A percentile compares a stretch with the other conserved stretches of the same genome.
Evolutionary conservation across 2,329 filamentous ascomycete genomes (phyloP).

Genomic region (Colletotrichum acutatum): DNA sequence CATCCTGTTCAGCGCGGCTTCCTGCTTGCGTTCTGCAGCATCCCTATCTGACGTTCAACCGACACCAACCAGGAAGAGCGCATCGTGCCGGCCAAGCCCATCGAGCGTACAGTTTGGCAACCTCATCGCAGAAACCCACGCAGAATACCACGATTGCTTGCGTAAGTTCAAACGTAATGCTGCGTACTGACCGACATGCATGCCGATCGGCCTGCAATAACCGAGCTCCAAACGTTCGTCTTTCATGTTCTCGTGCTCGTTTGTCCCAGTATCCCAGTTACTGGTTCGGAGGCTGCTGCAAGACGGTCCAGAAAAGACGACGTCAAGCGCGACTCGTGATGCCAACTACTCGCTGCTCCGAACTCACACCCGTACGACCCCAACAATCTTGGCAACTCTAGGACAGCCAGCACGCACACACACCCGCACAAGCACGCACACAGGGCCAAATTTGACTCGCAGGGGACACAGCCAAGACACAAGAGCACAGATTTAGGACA

Average conservation of each 20-base stretch:
- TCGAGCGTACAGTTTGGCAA: conserved; percentile 18
- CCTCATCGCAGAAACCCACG: conserved; percentile 11
- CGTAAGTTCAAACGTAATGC: conserved; percentile 31
- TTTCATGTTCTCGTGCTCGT: not conserved
- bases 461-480: conserved; percentile 20
- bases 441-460: conserved; percentile 16
- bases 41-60: conserved; percentile 27
- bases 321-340: conserved; percentile 24
- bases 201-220: conserved; percentile 28
- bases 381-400: conserved; percentile 19
- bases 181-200: conserved; percentile 2
- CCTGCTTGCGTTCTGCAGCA: conserved; percentile 13
- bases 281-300: not conserved
- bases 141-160: conserved; percentile 28
- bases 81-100: conserved; percentile 29
- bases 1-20: conserved; percentile 3
- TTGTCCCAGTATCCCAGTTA: conserved; percentile 8
- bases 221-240: conserved; percentile 19
- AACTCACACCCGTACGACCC: not conserved
- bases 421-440: conserved; percentile 17
- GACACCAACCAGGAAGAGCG: conserved; percentile 6
- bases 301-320: not conserved
- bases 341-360: not conserved
- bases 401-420: not conserved
- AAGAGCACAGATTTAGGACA: not conserved